Conservation (phyloP, 1,284 basidiomycete species). For the Sanghuangporus weigelae region DNA sequence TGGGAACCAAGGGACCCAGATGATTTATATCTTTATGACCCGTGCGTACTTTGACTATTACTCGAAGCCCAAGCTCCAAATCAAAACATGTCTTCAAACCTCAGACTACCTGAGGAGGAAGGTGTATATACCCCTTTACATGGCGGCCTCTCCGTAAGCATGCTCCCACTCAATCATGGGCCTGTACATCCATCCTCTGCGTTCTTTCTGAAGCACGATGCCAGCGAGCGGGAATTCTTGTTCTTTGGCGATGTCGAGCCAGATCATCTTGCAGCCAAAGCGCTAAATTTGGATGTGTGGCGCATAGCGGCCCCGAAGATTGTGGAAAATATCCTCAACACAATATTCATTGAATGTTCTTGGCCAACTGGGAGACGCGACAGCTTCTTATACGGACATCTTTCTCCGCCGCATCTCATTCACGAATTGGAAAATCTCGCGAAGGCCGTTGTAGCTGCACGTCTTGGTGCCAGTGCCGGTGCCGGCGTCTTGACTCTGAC, state of each 20-base stretch:
- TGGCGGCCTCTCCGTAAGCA: constrained; percentile 55
- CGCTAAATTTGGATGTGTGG: constrained; percentile 61
- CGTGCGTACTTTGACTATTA: constrained; percentile 44
- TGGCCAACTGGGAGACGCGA: constrained; percentile 62
- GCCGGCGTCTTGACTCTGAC: neutral
- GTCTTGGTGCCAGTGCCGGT: neutral
- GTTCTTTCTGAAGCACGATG: constrained; percentile 68
- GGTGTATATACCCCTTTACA: constrained; percentile 46
- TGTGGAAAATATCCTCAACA: constrained; percentile 46
- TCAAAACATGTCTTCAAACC: neutral
- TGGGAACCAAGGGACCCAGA: constrained; percentile 57
- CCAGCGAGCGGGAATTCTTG: constrained; percentile 56
- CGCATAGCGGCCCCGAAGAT: constrained; percentile 64
- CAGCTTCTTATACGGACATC: constrained; percentile 66
- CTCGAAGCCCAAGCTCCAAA: neutral
- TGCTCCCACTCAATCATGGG: constrained; percentile 70
- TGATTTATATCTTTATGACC: constrained; percentile 52
- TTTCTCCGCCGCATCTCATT: constrained; percentile 67
- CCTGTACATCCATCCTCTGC: constrained; percentile 64
- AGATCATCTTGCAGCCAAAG: constrained; percentile 54
- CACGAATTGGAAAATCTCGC: constrained; percentile 64
- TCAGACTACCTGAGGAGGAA: constrained; percentile 4
- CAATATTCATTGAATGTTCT: constrained; percentile 82
- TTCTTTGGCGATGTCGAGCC: constrained; percentile 86
- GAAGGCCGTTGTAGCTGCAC: constrained; percentile 42